A percentile compares a stretch with the other conserved stretches of the same genome.
phyloP scores from a whole-genome alignment of 306 rosid genomes.

The Spatholobus suberectus region DNA sequence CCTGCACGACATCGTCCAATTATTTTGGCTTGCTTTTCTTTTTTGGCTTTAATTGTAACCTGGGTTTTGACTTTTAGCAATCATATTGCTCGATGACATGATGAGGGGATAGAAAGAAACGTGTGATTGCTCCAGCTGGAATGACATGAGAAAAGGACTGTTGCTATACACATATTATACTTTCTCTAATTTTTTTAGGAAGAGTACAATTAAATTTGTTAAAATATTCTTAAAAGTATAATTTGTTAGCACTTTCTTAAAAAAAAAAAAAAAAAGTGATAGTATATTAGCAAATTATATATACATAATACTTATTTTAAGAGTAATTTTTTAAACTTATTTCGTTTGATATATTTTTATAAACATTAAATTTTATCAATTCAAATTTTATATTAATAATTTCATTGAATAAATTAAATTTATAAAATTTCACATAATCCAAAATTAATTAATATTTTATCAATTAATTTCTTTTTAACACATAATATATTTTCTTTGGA shows the following conservation, averaged over 20 bases:
- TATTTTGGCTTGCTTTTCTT: conserved; percentile 24
- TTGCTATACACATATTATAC: not conserved
- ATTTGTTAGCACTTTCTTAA: too few relatives aligned
- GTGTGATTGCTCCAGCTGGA: conserved; percentile 29
- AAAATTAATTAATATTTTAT: not conserved
- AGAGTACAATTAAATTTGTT: not conserved
- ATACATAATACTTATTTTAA: too few relatives aligned
- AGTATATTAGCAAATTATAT: not conserved
- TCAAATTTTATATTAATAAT: too few relatives aligned
- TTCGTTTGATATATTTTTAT: too few relatives aligned
- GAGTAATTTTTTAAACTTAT: too few relatives aligned
- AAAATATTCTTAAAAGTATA: not conserved
- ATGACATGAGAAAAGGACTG: conserved; percentile 9
- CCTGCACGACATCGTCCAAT: conserved; percentile 32
- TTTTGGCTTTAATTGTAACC: conserved; percentile 18
- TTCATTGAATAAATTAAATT: too few relatives aligned
- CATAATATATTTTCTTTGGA: not conserved
- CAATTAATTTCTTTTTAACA: not conserved
- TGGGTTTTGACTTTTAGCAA: conserved; percentile 45
- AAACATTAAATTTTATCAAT: too few relatives aligned
- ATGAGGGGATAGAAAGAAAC: conserved; percentile 26
- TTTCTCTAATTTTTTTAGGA: not conserved
- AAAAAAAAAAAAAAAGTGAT: too few relatives aligned
- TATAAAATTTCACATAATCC: not conserved
- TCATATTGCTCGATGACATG: conserved; percentile 23